Evolutionary conservation across 495 filamentous ascomycete genomes (phyloP), one percentile per base, ranked within the genome.

Genomic region (Arthonia radiata): DNA sequence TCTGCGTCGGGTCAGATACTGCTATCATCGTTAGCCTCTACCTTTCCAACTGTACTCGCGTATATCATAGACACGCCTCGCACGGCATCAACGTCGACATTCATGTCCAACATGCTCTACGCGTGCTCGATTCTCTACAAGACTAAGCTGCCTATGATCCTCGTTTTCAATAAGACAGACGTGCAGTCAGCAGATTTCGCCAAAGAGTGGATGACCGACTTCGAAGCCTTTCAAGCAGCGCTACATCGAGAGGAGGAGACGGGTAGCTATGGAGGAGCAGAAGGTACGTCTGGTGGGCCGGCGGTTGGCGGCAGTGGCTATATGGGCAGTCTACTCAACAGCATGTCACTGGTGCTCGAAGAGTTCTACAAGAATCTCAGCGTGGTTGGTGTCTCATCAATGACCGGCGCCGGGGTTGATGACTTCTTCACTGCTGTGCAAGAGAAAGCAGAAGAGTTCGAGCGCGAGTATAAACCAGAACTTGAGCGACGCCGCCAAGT

Each of bases 61-160:
- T 97, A 97, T 45, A 67, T 97, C 22, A 83, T 97, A 45, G 86
- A 97, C 47, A 97, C 86, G 1, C 89, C 86, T 3, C 68, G 86
- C 15, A 81, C 79, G 10, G 71, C 71, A 26, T 83, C 79, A 23
- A 94, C 86, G 5, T 75, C 68, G 33, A 94, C 89, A 0, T 97
- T 97, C 48, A 94, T 97, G 89, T 79, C 71, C 46, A 97, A 97
- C 54, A 97, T 97, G 86, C 68, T 97, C 13, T 94, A 97, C 47
- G 86, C 86, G 2, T 93, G 86, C 60, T 79, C 70, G 41, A 97
- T 97, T 32, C 60, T 97, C 1, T 97, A 97, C 61, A 94, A 94
- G 54, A 94, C 82, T 5, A 89, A 86, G 42, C 57, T 97, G 4
- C 86, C 86, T 2, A 94, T 97, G 83, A 86, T 97, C 13, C 47